Conservation (phyloP, 2,329 filamentous ascomycete species). For the Aspergillus tubingensis region DNA sequence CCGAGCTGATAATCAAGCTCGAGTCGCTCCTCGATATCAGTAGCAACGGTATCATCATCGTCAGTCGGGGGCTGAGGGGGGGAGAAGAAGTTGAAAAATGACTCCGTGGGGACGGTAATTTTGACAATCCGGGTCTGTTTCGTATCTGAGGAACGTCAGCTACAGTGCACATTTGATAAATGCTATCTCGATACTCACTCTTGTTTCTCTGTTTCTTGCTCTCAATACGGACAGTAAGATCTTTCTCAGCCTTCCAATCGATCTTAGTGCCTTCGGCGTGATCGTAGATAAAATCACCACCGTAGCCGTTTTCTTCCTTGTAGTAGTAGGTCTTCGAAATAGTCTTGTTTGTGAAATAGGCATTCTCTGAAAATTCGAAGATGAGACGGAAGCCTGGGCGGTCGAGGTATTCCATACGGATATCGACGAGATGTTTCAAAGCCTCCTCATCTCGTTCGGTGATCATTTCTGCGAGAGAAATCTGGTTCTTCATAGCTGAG, state of each 20-base stretch:
- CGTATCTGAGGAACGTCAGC: slow-evolving; percentile 66
- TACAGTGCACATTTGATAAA: neutral
- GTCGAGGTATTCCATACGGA: slow-evolving; percentile 99
- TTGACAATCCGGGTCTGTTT: slow-evolving; percentile 99
- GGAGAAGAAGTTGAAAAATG: slow-evolving; percentile 99
- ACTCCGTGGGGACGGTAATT: slow-evolving; percentile 98
- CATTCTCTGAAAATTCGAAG: slow-evolving; percentile 94
- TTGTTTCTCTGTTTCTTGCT: slow-evolving; percentile 99
- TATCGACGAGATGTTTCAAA: slow-evolving; percentile 84
- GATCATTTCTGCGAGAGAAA: slow-evolving; percentile 96
- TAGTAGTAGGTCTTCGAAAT: slow-evolving; percentile 99
- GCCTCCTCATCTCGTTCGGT: slow-evolving; percentile 95
- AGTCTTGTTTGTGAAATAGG: slow-evolving; percentile 96
- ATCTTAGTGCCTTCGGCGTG: slow-evolving; percentile 98
- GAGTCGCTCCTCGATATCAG: slow-evolving; percentile 94
- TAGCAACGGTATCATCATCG: slow-evolving; percentile 68
- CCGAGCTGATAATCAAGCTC: slow-evolving; percentile 98
- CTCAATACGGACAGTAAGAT: slow-evolving; percentile 91
- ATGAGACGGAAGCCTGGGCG: slow-evolving; percentile 97
- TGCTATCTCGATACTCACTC: slow-evolving; percentile 64
- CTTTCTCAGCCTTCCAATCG: slow-evolving; percentile 90
- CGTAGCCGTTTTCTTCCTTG: slow-evolving; percentile 97
- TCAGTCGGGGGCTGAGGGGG: slow-evolving; percentile 83
- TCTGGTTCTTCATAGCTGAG: slow-evolving; percentile 99
- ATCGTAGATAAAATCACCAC: slow-evolving; percentile 99